phyloP scores from a whole-genome alignment of 2,329 filamentous ascomycete species.

The Paecilomyces niveus region DNA sequence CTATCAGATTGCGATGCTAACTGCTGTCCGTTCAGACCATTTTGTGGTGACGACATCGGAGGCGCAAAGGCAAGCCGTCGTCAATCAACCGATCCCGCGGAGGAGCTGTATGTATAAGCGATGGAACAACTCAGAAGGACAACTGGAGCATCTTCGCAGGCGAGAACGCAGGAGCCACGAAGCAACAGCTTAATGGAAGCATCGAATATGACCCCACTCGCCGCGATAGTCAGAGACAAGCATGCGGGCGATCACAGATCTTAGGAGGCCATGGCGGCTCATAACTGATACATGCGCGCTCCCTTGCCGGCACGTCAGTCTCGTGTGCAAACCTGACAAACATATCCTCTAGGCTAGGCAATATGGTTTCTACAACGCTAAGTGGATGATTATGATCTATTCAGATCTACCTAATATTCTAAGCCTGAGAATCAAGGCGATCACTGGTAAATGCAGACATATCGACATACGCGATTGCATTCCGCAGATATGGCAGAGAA shows the following conservation, averaged over 20 bases:
- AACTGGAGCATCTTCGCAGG: background rate
- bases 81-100: background rate
- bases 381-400: background rate
- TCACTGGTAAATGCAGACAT: background rate
- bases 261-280: background rate
- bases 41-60: background rate
- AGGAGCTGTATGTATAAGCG: background rate
- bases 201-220: background rate
- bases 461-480: background rate
- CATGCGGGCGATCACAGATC: constrained; percentile 10
- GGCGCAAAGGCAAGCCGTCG: background rate
- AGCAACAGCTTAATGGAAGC: background rate
- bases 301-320: constrained; percentile 4
- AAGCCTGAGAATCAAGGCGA: background rate
- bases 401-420: background rate
- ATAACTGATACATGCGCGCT: background rate
- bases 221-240: constrained; percentile 4
- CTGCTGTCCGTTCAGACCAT: background rate
- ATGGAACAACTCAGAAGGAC: background rate
- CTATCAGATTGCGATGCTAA: background rate
- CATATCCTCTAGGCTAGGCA: constrained; percentile 1
- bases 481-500: background rate
- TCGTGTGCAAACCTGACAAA: constrained; percentile 17
- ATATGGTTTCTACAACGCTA: background rate
- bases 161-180: background rate